These are phyloP conservation scores for Melampsora larici-populina DNA, from an alignment of 1,284 basidiomycete genomes.

Conservation along the genomic window DNA sequence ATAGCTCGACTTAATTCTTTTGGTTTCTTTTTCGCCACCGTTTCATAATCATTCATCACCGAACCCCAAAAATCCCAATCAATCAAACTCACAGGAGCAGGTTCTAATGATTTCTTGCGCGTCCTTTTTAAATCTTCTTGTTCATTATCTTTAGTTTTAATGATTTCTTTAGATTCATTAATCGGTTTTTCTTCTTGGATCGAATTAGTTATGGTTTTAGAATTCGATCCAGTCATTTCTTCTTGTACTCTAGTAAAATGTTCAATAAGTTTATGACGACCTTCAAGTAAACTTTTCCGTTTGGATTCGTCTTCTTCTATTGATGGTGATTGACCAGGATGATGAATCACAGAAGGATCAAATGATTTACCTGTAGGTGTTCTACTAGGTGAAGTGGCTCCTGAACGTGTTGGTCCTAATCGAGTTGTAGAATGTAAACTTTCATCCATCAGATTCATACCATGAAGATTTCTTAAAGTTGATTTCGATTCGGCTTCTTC, in stretches of 20 bases:
- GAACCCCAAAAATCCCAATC: constrained; percentile 89
- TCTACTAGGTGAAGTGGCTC: neutral
- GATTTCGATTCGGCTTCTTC: neutral
- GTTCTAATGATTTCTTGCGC: no score
- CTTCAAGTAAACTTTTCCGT: neutral
- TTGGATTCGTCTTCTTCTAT: neutral
- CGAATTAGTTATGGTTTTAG: neutral
- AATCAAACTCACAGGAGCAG: no score
- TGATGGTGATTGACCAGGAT: neutral
- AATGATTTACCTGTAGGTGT: neutral
- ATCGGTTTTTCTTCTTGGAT: neutral
- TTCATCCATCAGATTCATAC: neutral
- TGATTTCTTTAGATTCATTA: neutral
- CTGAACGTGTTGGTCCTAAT: neutral
- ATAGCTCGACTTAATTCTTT: constrained; percentile 83
- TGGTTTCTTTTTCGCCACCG: constrained; percentile 71
- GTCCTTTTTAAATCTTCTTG: neutral
- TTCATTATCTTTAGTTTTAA: neutral
- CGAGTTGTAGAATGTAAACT: neutral
- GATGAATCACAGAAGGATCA: neutral
- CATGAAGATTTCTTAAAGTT: neutral
- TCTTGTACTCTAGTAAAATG: neutral
- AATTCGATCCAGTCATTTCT: neutral
- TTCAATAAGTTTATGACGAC: neutral
- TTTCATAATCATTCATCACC: constrained; percentile 89